These are phyloP conservation scores for Aspergillus ibericus DNA, from an alignment of 2,329 filamentous ascomycete species.

Conservation along the genomic window DNA sequence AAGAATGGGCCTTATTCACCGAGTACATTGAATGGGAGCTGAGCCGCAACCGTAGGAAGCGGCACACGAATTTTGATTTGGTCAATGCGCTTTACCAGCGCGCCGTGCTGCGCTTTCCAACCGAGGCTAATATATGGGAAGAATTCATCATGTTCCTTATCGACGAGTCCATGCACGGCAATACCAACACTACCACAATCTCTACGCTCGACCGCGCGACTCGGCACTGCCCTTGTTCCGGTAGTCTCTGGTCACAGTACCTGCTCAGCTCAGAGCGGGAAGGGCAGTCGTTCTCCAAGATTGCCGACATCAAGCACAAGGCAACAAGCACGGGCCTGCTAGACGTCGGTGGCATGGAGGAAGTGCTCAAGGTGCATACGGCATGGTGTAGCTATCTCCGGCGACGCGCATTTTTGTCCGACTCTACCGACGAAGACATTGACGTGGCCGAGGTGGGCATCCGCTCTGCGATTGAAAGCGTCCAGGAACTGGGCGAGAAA, in stretches of 20 bases:
- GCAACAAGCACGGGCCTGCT: slow-evolving; percentile 84
- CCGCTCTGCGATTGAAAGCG: slow-evolving; percentile 79
- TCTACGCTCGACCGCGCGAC: slow-evolving; percentile 78
- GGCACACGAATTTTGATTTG: slow-evolving; percentile 54
- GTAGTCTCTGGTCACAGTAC: slow-evolving; percentile 84
- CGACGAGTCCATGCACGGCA: slow-evolving; percentile 51
- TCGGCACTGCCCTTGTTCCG: slow-evolving; percentile 90
- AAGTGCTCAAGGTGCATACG: slow-evolving; percentile 85
- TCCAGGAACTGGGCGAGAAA: slow-evolving; percentile 73
- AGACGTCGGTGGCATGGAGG: slow-evolving; percentile 81
- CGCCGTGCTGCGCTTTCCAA: slow-evolving; percentile 71
- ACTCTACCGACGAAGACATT: slow-evolving; percentile 75
- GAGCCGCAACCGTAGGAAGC: slow-evolving; percentile 58
- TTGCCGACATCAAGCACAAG: slow-evolving; percentile 87
- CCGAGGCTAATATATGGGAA: slow-evolving; percentile 75
- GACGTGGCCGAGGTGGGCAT: slow-evolving; percentile 91
- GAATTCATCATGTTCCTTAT: slow-evolving; percentile 76
- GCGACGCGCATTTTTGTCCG: slow-evolving; percentile 73
- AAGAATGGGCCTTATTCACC: slow-evolving; percentile 54
- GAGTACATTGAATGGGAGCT: slow-evolving; percentile 88
- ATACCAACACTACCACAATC: slow-evolving; percentile 54
- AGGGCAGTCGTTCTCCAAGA: slow-evolving; percentile 71
- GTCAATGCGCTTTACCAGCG: slow-evolving; percentile 71
- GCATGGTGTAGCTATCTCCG: slow-evolving; percentile 95
- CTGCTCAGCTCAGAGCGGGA: slow-evolving; percentile 82